Conservation (phyloP, 176 grass and related monocot genomes). For the Avena atlantica region DNA sequence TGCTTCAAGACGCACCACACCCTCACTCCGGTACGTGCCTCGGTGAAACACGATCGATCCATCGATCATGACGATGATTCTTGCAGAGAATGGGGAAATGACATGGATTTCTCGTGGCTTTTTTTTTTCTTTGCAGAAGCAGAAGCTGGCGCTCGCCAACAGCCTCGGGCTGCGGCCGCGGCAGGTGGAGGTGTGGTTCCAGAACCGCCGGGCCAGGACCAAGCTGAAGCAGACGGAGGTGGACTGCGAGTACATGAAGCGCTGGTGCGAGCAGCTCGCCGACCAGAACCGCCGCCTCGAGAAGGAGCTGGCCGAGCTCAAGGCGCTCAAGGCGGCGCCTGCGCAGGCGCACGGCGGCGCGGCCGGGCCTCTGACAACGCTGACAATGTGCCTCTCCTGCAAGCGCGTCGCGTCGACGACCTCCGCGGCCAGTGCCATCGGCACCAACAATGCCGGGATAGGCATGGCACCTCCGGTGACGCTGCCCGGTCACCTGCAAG, state of each 20-base stretch:
- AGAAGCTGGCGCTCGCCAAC: slow-evolving; percentile 71
- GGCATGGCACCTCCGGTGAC: background rate
- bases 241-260: slow-evolving; percentile 87
- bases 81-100: background rate
- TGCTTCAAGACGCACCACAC: slow-evolving; percentile 93
- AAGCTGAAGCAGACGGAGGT: slow-evolving; percentile 99
- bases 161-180: slow-evolving; percentile 77
- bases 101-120: background rate
- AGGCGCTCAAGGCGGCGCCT: slow-evolving; percentile 64
- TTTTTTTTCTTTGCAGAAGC: slow-evolving; percentile 51
- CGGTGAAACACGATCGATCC: background rate
- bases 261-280: slow-evolving; percentile 88
- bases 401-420: slow-evolving; percentile 56
- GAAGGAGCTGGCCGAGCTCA: slow-evolving; percentile 89
- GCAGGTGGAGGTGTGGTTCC: slow-evolving; percentile 97
- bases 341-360: slow-evolving; percentile 31
- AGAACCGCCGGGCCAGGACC: slow-evolving; percentile 83
- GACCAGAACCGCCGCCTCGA: slow-evolving; percentile 87
- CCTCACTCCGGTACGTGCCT: slow-evolving; percentile 65
- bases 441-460: background rate
- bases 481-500: slow-evolving; percentile 38
- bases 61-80: background rate
- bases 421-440: background rate
- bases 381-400: slow-evolving; percentile 90
- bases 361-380: slow-evolving; percentile 64